Evolutionary conservation across 345 rosid species (phyloP).

Genomic region (Mallotus nudiflorus): DNA sequence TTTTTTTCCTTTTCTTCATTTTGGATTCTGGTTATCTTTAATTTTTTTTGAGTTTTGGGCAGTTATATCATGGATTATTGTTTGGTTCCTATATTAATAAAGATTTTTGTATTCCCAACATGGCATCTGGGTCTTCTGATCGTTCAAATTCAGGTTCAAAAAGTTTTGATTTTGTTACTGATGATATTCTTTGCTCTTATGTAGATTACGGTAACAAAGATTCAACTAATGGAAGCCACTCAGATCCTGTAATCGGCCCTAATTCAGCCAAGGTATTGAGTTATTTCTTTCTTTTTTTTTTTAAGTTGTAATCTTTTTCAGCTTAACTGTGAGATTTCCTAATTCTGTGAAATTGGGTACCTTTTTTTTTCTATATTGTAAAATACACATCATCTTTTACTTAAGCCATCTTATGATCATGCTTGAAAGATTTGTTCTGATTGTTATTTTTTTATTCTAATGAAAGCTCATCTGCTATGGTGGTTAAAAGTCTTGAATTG

Average conservation of each 20-base stretch:
- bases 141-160: conserved; percentile 64
- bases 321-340: not conserved
- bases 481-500: not conserved
- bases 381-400: too few relatives aligned
- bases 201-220: conserved; percentile 80
- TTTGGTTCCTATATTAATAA: too few relatives aligned
- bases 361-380: too few relatives aligned
- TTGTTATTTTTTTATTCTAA: not conserved
- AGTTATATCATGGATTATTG: too few relatives aligned
- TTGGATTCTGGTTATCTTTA: too few relatives aligned
- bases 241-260: conserved; percentile 53
- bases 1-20: not conserved
- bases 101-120: conserved; percentile 23
- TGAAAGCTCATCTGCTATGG: not conserved
- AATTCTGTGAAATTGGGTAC: not conserved
- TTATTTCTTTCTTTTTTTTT: not conserved
- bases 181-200: conserved; percentile 97
- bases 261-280: conserved; percentile 43
- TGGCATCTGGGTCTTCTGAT: conserved; percentile 92
- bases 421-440: not conserved
- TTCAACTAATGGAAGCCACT: conserved; percentile 58
- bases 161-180: conserved; percentile 90
- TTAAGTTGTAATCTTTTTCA: not conserved
- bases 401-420: too few relatives aligned
- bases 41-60: too few relatives aligned